phyloP scores from a whole-genome alignment of 768 basidiomycete genomes.

The Mycena galericulata region DNA sequence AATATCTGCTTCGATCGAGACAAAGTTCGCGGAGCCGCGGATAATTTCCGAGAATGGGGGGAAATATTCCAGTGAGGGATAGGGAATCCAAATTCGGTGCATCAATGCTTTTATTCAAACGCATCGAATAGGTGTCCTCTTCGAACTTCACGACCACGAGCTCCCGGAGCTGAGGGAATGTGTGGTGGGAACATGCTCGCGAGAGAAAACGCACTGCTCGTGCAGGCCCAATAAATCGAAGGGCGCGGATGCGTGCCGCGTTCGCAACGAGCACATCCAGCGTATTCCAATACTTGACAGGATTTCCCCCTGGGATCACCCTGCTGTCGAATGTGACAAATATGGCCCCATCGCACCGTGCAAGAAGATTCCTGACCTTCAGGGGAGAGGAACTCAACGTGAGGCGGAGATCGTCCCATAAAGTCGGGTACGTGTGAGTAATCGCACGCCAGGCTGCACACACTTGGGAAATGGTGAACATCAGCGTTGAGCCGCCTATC shows the following conservation, averaged over 20 bases:
- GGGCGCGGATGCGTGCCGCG: background rate
- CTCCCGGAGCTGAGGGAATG: background rate
- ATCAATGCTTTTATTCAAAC: background rate
- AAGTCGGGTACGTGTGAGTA: background rate
- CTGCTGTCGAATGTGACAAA: background rate
- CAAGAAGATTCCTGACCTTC: background rate
- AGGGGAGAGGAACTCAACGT: background rate
- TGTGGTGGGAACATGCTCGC: background rate
- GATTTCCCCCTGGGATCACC: background rate
- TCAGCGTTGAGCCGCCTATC: background rate
- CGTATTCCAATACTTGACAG: background rate
- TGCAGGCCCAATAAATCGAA: background rate
- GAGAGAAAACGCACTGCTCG: background rate
- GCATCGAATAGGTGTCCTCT: background rate
- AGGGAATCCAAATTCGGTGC: background rate
- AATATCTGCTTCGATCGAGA: background rate
- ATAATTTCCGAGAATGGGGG: background rate
- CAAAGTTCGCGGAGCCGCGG: background rate
- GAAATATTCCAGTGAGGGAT: background rate
- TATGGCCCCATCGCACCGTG: background rate
- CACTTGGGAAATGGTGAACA: background rate
- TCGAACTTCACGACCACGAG: background rate
- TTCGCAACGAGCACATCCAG: background rate
- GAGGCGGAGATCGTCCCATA: slow-evolving; percentile 6
- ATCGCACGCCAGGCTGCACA: background rate